Evolutionary conservation across 441 rosid species (phyloP).

Genomic region (Mallotus repandus): DNA sequence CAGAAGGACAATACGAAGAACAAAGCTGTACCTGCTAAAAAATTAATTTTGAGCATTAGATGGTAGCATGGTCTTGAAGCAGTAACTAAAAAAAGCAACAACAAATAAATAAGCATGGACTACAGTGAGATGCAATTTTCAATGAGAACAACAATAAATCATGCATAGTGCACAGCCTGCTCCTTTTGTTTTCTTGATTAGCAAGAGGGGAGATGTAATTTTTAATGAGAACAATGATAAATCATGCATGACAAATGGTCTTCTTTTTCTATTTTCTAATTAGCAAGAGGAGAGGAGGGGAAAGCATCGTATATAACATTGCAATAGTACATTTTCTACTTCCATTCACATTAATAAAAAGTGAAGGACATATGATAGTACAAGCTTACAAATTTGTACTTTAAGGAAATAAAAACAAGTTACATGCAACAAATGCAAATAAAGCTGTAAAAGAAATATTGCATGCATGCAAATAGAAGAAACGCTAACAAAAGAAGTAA

Average conservation of each 20-base stretch:
- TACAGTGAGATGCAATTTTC: neutral
- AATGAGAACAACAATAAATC: neutral
- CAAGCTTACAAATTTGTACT: neutral
- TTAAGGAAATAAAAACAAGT: neutral
- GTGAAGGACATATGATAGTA: too few species aligned
- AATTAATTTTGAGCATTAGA: conserved; percentile 19
- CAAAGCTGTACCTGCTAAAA: conserved; percentile 82
- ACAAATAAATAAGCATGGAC: neutral
- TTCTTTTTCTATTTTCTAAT: neutral
- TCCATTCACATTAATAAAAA: too few species aligned
- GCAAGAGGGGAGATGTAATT: neutral
- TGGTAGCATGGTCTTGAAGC: conserved; percentile 12
- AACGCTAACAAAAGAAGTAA: neutral
- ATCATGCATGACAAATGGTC: neutral
- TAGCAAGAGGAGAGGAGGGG: neutral
- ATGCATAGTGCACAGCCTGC: neutral
- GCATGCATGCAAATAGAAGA: too few species aligned
- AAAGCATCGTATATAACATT: neutral
- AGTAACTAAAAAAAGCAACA: neutral
- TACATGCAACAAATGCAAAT: neutral
- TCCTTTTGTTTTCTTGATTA: neutral
- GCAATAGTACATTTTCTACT: too few species aligned
- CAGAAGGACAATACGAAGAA: conserved; percentile 73
- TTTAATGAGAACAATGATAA: neutral
- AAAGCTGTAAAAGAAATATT: neutral